Conservation (phyloP, 164 flowering plant species). For the Chloranthus sessilifolius region DNA sequence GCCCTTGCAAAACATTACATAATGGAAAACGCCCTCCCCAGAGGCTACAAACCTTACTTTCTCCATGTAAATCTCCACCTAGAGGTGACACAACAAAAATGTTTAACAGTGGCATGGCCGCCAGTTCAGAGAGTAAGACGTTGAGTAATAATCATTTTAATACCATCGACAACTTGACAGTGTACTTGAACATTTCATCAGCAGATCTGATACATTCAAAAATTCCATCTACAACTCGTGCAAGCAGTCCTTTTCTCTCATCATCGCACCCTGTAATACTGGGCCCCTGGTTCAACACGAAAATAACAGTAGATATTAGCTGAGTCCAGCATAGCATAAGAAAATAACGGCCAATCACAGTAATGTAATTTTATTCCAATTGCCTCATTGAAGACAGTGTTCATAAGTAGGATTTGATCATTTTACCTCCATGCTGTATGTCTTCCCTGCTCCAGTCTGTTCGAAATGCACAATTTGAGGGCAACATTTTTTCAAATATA, state of each 20-base stretch:
- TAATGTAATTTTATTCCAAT: no score
- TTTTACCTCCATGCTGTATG: slow-evolving; percentile 87
- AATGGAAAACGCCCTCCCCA: no score
- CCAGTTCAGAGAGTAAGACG: neutral
- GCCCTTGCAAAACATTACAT: no score
- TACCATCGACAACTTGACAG: slow-evolving; percentile 83
- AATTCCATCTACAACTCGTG: slow-evolving; percentile 70
- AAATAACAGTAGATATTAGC: neutral
- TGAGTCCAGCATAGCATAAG: no score
- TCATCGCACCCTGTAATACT: slow-evolving; percentile 38
- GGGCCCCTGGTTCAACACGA: slow-evolving; percentile 52
- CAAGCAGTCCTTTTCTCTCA: slow-evolving; percentile 63
- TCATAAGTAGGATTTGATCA: no score
- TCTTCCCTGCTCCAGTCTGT: slow-evolving; percentile 98
- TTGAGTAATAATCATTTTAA: slow-evolving; percentile 3
- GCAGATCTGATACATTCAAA: slow-evolving; percentile 38
- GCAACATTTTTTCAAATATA: neutral
- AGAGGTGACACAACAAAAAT: slow-evolving; percentile 10
- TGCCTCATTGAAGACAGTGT: no score
- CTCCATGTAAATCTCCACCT: slow-evolving; percentile 97
- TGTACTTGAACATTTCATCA: slow-evolving; percentile 33
- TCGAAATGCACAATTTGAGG: slow-evolving; percentile 12
- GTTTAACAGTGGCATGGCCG: neutral
- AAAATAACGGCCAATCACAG: no score
- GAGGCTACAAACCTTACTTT: slow-evolving; percentile 66